phyloP scores from a whole-genome alignment of 768 basidiomycete species.

The Leccinum rimulosum region DNA sequence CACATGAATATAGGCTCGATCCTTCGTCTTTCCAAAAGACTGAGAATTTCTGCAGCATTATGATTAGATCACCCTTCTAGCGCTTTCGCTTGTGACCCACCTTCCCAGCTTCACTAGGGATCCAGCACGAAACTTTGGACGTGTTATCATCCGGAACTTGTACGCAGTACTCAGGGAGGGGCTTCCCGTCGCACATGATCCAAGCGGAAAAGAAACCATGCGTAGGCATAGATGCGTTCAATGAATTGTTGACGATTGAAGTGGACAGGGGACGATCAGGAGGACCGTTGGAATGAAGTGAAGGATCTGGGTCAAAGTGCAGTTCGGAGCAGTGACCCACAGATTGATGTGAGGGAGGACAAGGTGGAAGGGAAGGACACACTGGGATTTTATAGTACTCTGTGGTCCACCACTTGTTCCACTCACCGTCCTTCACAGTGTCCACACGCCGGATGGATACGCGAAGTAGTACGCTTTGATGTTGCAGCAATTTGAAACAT shows the following conservation, averaged over 20 bases:
- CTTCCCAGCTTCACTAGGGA: slow-evolving; percentile 59
- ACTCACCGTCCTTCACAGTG: no score
- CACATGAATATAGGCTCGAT: slow-evolving; percentile 49
- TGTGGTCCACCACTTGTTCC: background rate
- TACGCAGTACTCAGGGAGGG: slow-evolving; percentile 53
- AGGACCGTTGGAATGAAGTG: background rate
- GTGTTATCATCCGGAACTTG: slow-evolving; percentile 40
- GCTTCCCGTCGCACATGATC: slow-evolving; percentile 51
- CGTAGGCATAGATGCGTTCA: slow-evolving; percentile 40
- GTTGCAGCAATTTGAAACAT: no score
- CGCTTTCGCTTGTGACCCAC: slow-evolving; percentile 29
- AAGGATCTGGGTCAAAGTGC: background rate
- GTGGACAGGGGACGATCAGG: background rate
- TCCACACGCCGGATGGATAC: no score
- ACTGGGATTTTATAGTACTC: background rate
- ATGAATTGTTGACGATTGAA: background rate
- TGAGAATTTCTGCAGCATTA: slow-evolving; percentile 45
- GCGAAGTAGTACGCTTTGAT: no score
- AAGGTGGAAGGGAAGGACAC: no score
- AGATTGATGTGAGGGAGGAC: background rate
- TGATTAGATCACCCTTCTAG: slow-evolving; percentile 2
- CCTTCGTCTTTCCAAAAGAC: slow-evolving; percentile 68
- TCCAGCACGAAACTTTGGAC: slow-evolving; percentile 62
- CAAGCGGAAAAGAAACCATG: slow-evolving; percentile 71
- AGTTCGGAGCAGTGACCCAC: background rate